Percentiles rank a stretch among this genome's conserved stretches.
Conservation (phyloP, 441 rosid species). For the Gossypium aridum region DNA sequence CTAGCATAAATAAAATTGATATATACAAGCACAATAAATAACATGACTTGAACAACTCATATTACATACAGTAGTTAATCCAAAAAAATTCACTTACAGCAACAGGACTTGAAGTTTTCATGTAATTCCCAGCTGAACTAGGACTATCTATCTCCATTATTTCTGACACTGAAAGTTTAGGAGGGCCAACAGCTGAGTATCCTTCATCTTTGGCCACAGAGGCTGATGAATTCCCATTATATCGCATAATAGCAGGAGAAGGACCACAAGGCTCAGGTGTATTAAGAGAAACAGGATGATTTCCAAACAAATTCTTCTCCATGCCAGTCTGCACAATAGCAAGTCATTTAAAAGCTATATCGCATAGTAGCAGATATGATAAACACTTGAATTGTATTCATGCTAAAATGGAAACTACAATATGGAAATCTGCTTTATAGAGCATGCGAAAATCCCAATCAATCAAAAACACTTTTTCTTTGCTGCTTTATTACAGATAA, state of each 20-base stretch:
- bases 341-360: not conserved
- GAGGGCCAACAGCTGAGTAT: slow-evolving; percentile 36
- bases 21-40: not conserved
- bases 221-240: slow-evolving; percentile 31
- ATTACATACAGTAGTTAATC: slow-evolving; percentile 6
- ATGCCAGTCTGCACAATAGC: slow-evolving; percentile 64
- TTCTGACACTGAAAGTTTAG: slow-evolving; percentile 56
- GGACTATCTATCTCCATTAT: slow-evolving; percentile 88
- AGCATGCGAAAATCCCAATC: not conserved
- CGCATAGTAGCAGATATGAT: not conserved
- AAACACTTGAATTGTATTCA: not conserved
- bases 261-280: slow-evolving; percentile 40
- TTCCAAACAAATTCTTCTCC: slow-evolving; percentile 84
- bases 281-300: slow-evolving; percentile 67
- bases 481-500: not conserved
- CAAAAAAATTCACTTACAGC: slow-evolving; percentile 47
- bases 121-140: slow-evolving; percentile 58
- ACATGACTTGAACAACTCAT: not conserved
- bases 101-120: slow-evolving; percentile 66
- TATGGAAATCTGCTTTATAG: not conserved
- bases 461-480: not conserved
- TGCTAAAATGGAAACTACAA: not conserved
- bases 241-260: not conserved
- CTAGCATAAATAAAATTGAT: not conserved
- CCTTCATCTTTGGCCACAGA: slow-evolving; percentile 41